Evolutionary conservation across 495 filamentous ascomycete species (phyloP), one percentile per base, ranked within the genome.

Genomic region (Tuber microsphaerosporum): DNA sequence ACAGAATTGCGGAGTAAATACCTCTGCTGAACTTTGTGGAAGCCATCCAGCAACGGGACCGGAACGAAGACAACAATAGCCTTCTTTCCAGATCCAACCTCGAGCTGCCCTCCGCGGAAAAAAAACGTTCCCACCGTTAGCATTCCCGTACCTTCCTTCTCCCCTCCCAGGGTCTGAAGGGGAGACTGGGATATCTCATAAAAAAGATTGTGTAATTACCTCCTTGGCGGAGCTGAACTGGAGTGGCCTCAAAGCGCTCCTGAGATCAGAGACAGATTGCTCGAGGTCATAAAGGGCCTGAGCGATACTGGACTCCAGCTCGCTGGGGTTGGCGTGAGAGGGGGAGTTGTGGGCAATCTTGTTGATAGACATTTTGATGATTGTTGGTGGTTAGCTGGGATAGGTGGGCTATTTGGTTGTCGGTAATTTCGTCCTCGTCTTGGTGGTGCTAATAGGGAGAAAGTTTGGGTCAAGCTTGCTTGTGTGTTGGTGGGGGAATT

Each of bases 61-160:
- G 95, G 95, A 89, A 99, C 94, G 91, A 99, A 99, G 91, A 99
- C 93, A 88, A 97, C 93, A 87, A 99, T 97, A 82, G 95, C 95
- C 90, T 99, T 99, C 90, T 97, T 97, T 90, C 95, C 95, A 88
- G 97, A 93, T 88, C 94, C 94, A 86, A 97, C 95, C 89, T 99
- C 95, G 87, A 99, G 92, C 95, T 97, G 85, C 83, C 82, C 90
- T 90, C 90, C 90, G 89, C 89, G 88, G 87, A 87, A 43, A 43
- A 87, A 88, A 87, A 86, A 89, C 89, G 89, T 89, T 88, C 89
- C 89, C 87, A 85, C 84, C 81, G 82, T 84, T 82, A 82, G 80
- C 80, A 75, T 79, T 80, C 80, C 80, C 80, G 80, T 82, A 82
- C 80, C 80, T 71, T 82, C 80, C 80, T 82, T 82, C 80, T 69